These are phyloP conservation scores for Penicillium alfredii DNA, from an alignment of 495 filamentous ascomycete species.

Conservation along the genomic window DNA sequence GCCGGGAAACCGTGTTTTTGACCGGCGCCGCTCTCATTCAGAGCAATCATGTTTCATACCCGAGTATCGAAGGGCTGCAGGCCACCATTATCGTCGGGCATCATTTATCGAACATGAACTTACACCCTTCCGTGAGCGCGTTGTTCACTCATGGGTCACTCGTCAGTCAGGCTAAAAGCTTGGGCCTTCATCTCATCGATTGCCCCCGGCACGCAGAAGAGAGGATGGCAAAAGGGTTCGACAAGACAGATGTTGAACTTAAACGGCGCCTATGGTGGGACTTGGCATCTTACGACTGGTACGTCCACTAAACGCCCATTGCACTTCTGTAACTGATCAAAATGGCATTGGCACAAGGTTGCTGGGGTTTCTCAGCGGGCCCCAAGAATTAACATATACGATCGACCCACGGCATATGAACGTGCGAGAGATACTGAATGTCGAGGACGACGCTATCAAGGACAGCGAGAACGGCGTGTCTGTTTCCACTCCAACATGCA, in stretches of 20 bases:
- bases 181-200: constrained; percentile 45
- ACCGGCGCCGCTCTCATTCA: constrained; percentile 33
- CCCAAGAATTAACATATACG: constrained; percentile 45
- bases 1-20: constrained; percentile 26
- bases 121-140: constrained; percentile 21
- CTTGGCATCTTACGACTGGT: constrained; percentile 43
- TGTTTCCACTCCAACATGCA: constrained; percentile 29
- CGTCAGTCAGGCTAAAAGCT: constrained; percentile 33
- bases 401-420: constrained; percentile 41
- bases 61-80: constrained; percentile 41
- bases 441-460: constrained; percentile 23
- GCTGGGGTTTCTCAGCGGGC: constrained; percentile 36
- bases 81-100: constrained; percentile 38
- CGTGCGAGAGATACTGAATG: constrained; percentile 32
- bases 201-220: constrained; percentile 9
- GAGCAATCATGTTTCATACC: constrained; percentile 27
- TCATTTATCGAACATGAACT: constrained; percentile 24
- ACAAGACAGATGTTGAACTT: constrained; percentile 28
- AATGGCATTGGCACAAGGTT: constrained; percentile 25
- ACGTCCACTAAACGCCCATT: constrained; percentile 3
- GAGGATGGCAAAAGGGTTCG: constrained; percentile 9
- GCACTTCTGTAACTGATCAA: constrained; percentile 9
- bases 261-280: constrained; percentile 46
- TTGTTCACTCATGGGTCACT: constrained; percentile 31
- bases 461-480: constrained; percentile 2